phyloP scores from a whole-genome alignment of 768 basidiomycete genomes.

The Xerocomellus amylosporus region DNA sequence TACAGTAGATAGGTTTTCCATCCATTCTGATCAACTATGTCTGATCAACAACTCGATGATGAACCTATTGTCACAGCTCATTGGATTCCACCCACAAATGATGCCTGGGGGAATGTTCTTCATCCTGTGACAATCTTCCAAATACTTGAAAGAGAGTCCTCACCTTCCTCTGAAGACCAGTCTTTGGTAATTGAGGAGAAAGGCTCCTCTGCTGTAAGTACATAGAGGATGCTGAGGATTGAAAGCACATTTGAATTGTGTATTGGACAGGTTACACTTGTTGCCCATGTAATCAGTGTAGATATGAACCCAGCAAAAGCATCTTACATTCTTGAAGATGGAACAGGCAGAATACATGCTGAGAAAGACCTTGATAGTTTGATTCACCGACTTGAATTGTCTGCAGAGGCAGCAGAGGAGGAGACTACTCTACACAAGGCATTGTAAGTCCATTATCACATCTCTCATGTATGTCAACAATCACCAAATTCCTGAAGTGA shows the following conservation, averaged over 20 bases:
- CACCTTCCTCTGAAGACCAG: constrained; percentile 35
- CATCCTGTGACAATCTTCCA: constrained; percentile 59
- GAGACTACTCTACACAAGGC: constrained; percentile 3
- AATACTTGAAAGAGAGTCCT: constrained; percentile 40
- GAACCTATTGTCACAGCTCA: constrained; percentile 2
- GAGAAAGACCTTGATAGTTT: neutral
- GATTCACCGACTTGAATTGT: neutral
- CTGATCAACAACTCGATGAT: constrained; percentile 3
- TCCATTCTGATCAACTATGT: constrained; percentile 1
- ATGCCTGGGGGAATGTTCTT: constrained; percentile 11
- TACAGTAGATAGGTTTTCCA: neutral
- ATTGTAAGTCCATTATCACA: constrained; percentile 16
- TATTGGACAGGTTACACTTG: constrained; percentile 43
- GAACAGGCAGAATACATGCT: constrained; percentile 30
- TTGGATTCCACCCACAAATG: neutral
- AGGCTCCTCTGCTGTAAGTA: constrained; percentile 28
- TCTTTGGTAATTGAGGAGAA: constrained; percentile 47
- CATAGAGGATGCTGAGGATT: neutral
- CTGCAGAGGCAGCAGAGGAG: constrained; percentile 5
- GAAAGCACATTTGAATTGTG: constrained; percentile 24
- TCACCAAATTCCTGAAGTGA: constrained; percentile 11
- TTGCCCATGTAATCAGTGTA: constrained; percentile 40
- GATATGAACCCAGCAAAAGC: constrained; percentile 5
- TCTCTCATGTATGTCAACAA: neutral
- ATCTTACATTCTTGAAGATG: constrained; percentile 36